These are phyloP conservation scores for Pontederia paniculata DNA, from an alignment of 176 grass and related monocot species.

Conservation along the genomic window DNA sequence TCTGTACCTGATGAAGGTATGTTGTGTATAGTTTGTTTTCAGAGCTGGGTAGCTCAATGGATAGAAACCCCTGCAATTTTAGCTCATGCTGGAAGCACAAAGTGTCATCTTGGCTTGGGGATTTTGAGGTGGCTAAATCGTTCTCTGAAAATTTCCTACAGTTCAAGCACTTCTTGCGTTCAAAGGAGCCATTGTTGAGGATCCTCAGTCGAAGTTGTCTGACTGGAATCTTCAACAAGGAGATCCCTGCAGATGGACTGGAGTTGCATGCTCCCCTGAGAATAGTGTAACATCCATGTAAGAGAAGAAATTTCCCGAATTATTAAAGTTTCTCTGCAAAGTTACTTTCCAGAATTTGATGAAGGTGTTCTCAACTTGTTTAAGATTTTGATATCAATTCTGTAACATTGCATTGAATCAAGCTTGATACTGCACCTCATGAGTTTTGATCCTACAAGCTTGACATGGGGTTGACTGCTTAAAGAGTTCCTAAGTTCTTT, in stretches of 20 bases:
- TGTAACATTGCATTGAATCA: no score
- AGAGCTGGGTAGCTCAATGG: no score
- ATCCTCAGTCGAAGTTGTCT: conserved; percentile 54
- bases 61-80: no score
- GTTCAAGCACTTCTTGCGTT: conserved; percentile 51
- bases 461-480: no score
- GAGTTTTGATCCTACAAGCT: background rate
- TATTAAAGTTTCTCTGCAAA: background rate
- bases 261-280: conserved; percentile 46
- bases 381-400: no score
- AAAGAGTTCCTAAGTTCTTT: background rate
- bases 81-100: no score
- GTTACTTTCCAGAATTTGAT: no score
- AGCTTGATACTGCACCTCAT: no score
- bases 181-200: conserved; percentile 50
- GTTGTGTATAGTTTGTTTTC: no score
- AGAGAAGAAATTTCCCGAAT: conserved; percentile 14
- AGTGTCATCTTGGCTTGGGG: background rate
- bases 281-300: conserved; percentile 59
- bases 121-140: background rate
- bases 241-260: conserved; percentile 53
- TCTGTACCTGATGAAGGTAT: no score
- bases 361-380: no score
- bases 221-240: conserved; percentile 53
- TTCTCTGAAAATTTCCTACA: conserved; percentile 23